A percentile compares a stretch with the other conserved stretches of the same genome.
Conservation (phyloP, 2,329 filamentous ascomycete genomes). For the Fusarium floridanum region DNA sequence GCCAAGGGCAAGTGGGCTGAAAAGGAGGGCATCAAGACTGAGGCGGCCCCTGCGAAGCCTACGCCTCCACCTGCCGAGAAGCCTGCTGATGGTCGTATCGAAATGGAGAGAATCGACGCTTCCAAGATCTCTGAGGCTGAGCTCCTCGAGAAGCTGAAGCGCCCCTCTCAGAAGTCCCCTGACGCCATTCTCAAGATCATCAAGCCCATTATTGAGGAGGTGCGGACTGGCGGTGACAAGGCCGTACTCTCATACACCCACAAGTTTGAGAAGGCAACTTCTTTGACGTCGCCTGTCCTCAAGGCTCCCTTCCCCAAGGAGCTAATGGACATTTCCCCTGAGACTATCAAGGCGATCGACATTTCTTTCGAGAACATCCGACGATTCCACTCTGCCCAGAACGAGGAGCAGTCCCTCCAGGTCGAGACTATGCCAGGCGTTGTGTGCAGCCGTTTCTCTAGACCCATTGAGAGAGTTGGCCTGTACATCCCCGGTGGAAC, state of each 20-base stretch:
- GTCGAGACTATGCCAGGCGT: slow-evolving; percentile 99
- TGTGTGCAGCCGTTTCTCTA: slow-evolving; percentile 90
- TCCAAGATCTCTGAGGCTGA: slow-evolving; percentile 72
- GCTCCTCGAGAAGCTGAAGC: slow-evolving; percentile 81
- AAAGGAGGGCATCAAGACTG: slow-evolving; percentile 76
- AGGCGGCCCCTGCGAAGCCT: slow-evolving; percentile 52
- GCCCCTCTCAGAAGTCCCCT: slow-evolving; percentile 94
- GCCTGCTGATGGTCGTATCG: slow-evolving; percentile 69
- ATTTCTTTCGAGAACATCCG: slow-evolving; percentile 93
- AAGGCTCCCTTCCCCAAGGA: slow-evolving; percentile 87
- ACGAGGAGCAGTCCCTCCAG: slow-evolving; percentile 82
- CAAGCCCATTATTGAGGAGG: slow-evolving; percentile 89
- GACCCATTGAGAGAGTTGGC: slow-evolving; percentile 95
- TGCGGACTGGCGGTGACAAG: slow-evolving; percentile 86
- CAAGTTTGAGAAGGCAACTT: slow-evolving; percentile 97
- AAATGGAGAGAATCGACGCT: slow-evolving; percentile 85
- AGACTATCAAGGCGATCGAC: slow-evolving; percentile 94
- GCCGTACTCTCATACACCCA: slow-evolving; percentile 94
- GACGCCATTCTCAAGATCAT: slow-evolving; percentile 94
- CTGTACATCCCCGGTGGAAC: slow-evolving; percentile 97
- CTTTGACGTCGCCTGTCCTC: slow-evolving; percentile 88
- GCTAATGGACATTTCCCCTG: slow-evolving; percentile 85
- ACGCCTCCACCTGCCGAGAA: slow-evolving; percentile 48
- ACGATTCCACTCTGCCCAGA: slow-evolving; percentile 93
- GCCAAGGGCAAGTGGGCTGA: slow-evolving; percentile 94